Percentiles rank a stretch among this genome's conserved stretches.
phyloP scores from a whole-genome alignment of 306 rosid genomes.

The Hippophae rhamnoides region DNA sequence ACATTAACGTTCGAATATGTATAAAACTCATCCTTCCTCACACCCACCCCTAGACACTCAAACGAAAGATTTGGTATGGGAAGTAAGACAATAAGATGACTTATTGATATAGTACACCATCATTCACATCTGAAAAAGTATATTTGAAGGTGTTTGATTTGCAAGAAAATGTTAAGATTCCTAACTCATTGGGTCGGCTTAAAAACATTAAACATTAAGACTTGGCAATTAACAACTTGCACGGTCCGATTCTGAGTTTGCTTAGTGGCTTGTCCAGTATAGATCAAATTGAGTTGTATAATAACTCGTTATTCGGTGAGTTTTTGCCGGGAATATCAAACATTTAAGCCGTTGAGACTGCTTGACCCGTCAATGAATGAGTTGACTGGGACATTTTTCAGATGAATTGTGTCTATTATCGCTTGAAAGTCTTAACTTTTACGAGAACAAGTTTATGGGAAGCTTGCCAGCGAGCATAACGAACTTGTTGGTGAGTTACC shows the following conservation, averaged over 20 bases:
- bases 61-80: too few relatives aligned
- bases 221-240: conserved; percentile 45
- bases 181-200: conserved; percentile 50
- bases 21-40: too few relatives aligned
- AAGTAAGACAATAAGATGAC: too few relatives aligned
- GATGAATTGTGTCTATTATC: conserved; percentile 50
- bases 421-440: conserved; percentile 64
- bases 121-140: too few relatives aligned
- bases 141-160: too few relatives aligned
- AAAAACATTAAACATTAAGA: conserved; percentile 43
- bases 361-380: conserved; percentile 71
- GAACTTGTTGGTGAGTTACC: conserved; percentile 60
- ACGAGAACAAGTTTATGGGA: conserved; percentile 61
- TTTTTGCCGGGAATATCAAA: conserved; percentile 57
- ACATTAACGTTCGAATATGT: too few relatives aligned
- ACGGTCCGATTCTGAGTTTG: conserved; percentile 50
- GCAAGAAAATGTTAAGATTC: conserved; percentile 21
- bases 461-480: conserved; percentile 55
- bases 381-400: conserved; percentile 48
- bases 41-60: too few relatives aligned
- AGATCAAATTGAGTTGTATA: conserved; percentile 69
- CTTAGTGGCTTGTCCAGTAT: conserved; percentile 33
- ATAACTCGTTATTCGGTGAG: conserved; percentile 61
- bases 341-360: conserved; percentile 47
- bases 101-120: too few relatives aligned